These are phyloP conservation scores for Fusarium tricinctum DNA, from an alignment of 2,329 filamentous ascomycete genomes.

Conservation along the genomic window DNA sequence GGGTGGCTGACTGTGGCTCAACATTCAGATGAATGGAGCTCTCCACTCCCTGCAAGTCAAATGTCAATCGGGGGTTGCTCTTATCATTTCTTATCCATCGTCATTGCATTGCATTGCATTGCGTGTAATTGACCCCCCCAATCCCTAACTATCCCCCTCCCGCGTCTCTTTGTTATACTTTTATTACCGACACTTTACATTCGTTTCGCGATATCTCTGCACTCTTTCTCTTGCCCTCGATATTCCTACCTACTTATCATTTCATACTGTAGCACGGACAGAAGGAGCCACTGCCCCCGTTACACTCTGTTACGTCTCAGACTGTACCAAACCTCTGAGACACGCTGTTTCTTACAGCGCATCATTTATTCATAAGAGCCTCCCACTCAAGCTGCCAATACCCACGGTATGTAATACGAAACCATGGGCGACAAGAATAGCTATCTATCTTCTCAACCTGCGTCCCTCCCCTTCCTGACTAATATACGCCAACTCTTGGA, in stretches of 20 bases:
- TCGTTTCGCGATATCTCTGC: slow-evolving; percentile 21
- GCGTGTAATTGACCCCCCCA: slow-evolving; percentile 9
- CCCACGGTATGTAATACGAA: slow-evolving; percentile 37
- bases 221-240: no score
- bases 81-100: slow-evolving; percentile 36
- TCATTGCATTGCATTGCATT: slow-evolving; percentile 28
- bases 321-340: slow-evolving; percentile 41
- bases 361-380: slow-evolving; percentile 32
- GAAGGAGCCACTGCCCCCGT: slow-evolving; percentile 14
- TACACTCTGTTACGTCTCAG: slow-evolving; percentile 22
- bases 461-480: background rate
- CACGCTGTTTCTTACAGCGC: slow-evolving; percentile 48
- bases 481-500: slow-evolving; percentile 4
- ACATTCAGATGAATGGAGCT: background rate
- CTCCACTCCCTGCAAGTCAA: slow-evolving; percentile 37
- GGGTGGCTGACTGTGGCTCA: slow-evolving; percentile 23
- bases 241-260: background rate
- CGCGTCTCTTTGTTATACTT: slow-evolving; percentile 9
- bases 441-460: background rate
- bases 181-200: slow-evolving; percentile 16
- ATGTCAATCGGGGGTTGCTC: slow-evolving; percentile 16
- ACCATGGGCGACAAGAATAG: slow-evolving; percentile 18
- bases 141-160: background rate
- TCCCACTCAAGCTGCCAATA: slow-evolving; percentile 30
- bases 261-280: slow-evolving; percentile 1